phyloP scores from a whole-genome alignment of 176 grass and related monocot species.

The Oryza meridionalis region DNA sequence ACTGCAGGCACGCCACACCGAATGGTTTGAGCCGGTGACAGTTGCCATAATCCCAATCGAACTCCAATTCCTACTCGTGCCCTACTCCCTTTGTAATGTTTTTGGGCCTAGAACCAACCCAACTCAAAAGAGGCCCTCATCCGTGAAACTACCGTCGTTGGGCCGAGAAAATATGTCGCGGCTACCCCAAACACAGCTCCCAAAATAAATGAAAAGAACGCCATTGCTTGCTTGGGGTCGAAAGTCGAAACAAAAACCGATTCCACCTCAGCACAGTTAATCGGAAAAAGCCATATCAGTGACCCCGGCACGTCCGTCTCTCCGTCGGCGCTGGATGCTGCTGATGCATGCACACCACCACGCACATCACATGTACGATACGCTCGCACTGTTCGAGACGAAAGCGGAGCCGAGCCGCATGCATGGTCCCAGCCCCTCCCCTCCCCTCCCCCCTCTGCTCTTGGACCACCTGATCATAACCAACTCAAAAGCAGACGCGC shows the following conservation, averaged over 20 bases:
- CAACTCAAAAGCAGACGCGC: constrained; percentile 40
- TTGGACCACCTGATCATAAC: constrained; percentile 70
- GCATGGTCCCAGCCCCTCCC: neutral
- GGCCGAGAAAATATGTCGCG: neutral
- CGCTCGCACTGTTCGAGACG: constrained; percentile 33
- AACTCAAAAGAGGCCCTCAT: neutral
- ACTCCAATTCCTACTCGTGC: neutral
- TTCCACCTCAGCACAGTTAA: neutral
- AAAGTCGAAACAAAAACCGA: neutral
- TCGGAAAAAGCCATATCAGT: neutral
- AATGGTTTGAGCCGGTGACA: too few species aligned
- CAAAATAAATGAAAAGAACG: neutral
- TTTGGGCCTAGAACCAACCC: neutral
- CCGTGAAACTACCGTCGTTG: too few species aligned
- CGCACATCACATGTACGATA: neutral
- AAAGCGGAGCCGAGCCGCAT: neutral
- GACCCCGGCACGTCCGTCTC: neutral
- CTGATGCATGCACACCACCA: neutral
- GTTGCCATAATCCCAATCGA: neutral
- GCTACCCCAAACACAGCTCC: neutral
- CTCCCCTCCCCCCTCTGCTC: neutral
- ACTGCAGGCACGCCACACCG: too few species aligned
- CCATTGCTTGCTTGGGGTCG: neutral
- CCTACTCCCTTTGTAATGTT: neutral
- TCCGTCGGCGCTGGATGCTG: neutral